Conservation (phyloP, 108 stramenopile genomes). For the Nitzschia palea region DNA sequence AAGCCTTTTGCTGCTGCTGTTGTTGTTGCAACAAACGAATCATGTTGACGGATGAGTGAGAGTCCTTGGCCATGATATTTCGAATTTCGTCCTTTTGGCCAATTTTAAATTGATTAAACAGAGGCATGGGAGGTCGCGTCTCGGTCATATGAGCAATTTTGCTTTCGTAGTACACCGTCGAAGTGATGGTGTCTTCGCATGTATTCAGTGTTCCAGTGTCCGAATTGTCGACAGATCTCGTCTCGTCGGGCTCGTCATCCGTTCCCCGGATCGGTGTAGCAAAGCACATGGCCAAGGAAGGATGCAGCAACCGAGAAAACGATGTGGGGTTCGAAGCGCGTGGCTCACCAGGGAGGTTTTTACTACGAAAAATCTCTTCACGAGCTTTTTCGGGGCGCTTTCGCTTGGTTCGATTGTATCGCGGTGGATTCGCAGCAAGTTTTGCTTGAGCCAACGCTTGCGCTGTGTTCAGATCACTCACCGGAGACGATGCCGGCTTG, state of each 20-base stretch:
- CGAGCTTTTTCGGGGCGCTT: slow-evolving; percentile 28
- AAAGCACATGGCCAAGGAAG: slow-evolving; percentile 54
- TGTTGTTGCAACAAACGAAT: slow-evolving; percentile 30
- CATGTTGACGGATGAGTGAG: slow-evolving; percentile 40
- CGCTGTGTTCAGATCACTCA: slow-evolving; percentile 16
- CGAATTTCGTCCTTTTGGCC: slow-evolving; percentile 37
- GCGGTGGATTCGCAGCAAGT: slow-evolving; percentile 29
- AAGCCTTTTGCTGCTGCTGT: not conserved
- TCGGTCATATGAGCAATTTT: slow-evolving; percentile 58
- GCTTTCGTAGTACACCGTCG: slow-evolving; percentile 63
- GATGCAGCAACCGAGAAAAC: slow-evolving; percentile 36
- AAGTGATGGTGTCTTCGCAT: slow-evolving; percentile 57
- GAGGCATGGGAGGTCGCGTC: slow-evolving; percentile 59
- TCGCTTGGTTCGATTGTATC: slow-evolving; percentile 18
- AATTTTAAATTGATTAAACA: slow-evolving; percentile 52
- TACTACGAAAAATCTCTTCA: slow-evolving; percentile 39
- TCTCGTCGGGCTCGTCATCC: slow-evolving; percentile 39
- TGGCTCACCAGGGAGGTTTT: not conserved
- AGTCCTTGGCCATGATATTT: slow-evolving; percentile 32
- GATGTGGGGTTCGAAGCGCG: not conserved
- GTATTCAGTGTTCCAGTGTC: slow-evolving; percentile 43
- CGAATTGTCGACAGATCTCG: slow-evolving; percentile 17
- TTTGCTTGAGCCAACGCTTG: slow-evolving; percentile 34
- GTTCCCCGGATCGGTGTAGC: slow-evolving; percentile 58
- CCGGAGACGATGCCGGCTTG: not conserved